phyloP scores from a whole-genome alignment of 2,329 filamentous ascomycete species.

The Sclerotiophoma versabilis region DNA sequence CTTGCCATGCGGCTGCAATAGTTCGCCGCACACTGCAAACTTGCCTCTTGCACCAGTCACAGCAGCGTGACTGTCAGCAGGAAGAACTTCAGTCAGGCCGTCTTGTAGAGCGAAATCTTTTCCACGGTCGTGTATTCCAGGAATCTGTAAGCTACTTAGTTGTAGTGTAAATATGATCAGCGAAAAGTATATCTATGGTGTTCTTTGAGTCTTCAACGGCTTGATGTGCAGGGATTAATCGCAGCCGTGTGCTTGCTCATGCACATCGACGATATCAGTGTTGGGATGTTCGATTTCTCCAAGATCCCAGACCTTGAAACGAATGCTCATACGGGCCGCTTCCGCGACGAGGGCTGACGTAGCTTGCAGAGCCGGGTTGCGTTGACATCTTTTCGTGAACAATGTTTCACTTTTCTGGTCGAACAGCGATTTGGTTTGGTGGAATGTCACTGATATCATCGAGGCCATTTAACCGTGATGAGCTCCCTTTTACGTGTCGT shows the following conservation, averaged over 20 bases:
- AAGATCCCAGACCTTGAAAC: slow-evolving; percentile 4
- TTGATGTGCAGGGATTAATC: too few relatives aligned
- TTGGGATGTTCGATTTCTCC: not conserved
- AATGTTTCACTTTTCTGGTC: not conserved
- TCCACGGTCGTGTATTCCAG: too few relatives aligned
- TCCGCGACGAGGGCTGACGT: slow-evolving; percentile 16
- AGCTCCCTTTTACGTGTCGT: not conserved
- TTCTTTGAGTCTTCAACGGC: too few relatives aligned
- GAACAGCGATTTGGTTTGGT: not conserved
- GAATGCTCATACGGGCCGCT: slow-evolving; percentile 9
- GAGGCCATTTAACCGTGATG: not conserved
- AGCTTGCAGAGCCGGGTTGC: not conserved
- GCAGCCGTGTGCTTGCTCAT: not conserved
- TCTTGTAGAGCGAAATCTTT: too few relatives aligned
- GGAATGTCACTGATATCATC: not conserved
- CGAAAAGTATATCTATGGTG: too few relatives aligned
- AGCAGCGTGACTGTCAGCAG: too few relatives aligned
- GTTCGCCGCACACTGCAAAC: too few relatives aligned
- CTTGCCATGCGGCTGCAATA: too few relatives aligned
- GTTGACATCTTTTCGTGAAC: not conserved
- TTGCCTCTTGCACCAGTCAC: too few relatives aligned
- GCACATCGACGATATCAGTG: not conserved
- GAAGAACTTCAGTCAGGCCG: too few relatives aligned
- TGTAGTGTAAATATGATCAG: too few relatives aligned
- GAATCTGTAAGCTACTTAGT: too few relatives aligned